Evolutionary conservation across 2,329 filamentous ascomycete species (phyloP), one percentile per base, ranked within the genome.

Genomic region (Pseudocercospora pini-densiflorae): DNA sequence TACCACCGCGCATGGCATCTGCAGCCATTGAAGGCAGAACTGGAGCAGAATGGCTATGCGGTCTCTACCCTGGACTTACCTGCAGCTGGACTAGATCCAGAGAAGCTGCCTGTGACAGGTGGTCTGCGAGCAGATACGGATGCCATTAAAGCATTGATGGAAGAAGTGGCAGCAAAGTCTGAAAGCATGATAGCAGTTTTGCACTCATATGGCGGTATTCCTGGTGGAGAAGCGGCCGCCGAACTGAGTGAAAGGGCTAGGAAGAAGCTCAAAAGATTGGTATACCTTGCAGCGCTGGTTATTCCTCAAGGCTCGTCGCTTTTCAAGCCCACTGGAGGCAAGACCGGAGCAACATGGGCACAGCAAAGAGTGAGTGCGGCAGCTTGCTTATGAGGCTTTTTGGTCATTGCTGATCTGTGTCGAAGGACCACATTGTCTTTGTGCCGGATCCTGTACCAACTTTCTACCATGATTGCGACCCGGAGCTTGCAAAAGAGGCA

Each of bases 231-330:
- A n/a, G 71, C 69, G 10, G 63, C 66, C 8, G 69, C 64, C 5
- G 49, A 66, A 14, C 43, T 71, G 16, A 70, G 62, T 29, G n/a
- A 54, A 4, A 9, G 45, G 1, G 53, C 66, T 5, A 68, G 66
- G 21, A 58, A 49, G 2, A 71, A 70, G 36, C 64, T 72, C 31
- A 27, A 49, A 5, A 49, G 59, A 19, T 57, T 70, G 12, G 51
- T 72, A 49, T 72, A 66, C 19, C 59, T 73, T 3, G 64, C 67
- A n/a, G 62, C 70, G 16, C 63, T 73, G 24, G 55, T 69, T n/a
- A 16, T 72, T 7, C 62, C 59, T 16, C 62, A 59, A 19, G 70
- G 66, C 2, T 45, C 33, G 2, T 33, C 59, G 10, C 7, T 68
- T 16, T 62, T 24, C 1, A 58, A 54, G 7, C 27, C 23, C 27